These are phyloP conservation scores for Leccinum variicolor DNA, from an alignment of 768 basidiomycete genomes.

Conservation along the genomic window DNA sequence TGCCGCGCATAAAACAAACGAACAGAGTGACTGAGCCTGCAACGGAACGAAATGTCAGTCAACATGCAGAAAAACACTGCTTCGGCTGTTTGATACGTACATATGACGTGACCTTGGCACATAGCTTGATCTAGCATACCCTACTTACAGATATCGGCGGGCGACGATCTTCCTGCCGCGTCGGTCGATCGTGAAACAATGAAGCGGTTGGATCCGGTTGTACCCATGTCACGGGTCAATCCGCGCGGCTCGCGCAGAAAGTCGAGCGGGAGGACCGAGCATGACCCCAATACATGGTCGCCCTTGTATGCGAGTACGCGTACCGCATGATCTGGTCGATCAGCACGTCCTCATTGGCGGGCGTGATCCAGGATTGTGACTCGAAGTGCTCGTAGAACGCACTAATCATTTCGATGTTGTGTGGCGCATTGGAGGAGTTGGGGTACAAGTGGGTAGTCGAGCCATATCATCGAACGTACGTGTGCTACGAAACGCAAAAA, in stretches of 20 bases:
- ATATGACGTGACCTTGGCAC: slow-evolving; percentile 19
- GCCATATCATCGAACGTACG: no score
- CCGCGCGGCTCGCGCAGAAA: slow-evolving; percentile 26
- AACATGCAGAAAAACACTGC: not conserved
- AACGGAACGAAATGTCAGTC: slow-evolving; percentile 3
- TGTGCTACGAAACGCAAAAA: slow-evolving; percentile 17
- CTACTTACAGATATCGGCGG: slow-evolving; percentile 22
- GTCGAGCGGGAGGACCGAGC: slow-evolving; percentile 25
- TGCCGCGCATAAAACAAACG: not conserved
- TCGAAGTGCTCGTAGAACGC: slow-evolving; percentile 36
- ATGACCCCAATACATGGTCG: slow-evolving; percentile 18
- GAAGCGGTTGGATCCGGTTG: slow-evolving; percentile 24
- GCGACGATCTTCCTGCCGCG: slow-evolving; percentile 18
- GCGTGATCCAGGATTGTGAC: slow-evolving; percentile 21
- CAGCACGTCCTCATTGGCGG: not conserved
- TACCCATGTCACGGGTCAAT: slow-evolving; percentile 22
- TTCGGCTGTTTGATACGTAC: slow-evolving; percentile 6
- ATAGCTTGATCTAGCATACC: slow-evolving; percentile 28
- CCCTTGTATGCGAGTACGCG: no score
- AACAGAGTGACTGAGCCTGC: slow-evolving; percentile 7
- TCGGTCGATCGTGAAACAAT: slow-evolving; percentile 21
- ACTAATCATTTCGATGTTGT: no score
- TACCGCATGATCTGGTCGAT: no score
- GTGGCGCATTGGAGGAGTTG: no score
- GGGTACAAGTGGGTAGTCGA: no score